Conservation (phyloP, 2,329 filamentous ascomycete species). For the Xylaria multiplex region DNA sequence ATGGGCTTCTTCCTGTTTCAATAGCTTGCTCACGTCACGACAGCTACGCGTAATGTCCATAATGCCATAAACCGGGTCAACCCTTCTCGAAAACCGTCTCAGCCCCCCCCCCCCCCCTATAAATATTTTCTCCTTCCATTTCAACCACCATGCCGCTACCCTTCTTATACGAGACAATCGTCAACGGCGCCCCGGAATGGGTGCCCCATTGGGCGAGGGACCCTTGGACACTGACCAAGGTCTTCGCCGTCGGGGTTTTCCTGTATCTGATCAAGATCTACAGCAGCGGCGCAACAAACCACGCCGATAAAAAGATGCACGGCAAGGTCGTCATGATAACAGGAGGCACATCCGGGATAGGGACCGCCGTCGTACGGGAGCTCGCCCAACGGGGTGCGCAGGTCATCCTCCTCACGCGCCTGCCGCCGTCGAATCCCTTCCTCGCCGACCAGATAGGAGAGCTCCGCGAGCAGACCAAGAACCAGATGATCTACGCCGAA, state of each 20-base stretch:
- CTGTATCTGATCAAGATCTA: constrained; percentile 73
- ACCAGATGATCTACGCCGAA: constrained; percentile 93
- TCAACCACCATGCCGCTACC: constrained; percentile 51
- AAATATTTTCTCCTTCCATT: background rate
- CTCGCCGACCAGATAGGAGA: constrained; percentile 93
- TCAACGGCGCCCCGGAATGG: constrained; percentile 62
- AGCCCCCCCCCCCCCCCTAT: background rate
- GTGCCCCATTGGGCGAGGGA: constrained; percentile 54
- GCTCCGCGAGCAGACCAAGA: constrained; percentile 77
- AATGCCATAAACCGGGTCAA: constrained; percentile 13
- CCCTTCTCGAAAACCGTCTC: background rate
- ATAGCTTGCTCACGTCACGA: constrained; percentile 1
- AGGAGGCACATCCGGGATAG: constrained; percentile 93
- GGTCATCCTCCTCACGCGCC: constrained; percentile 86
- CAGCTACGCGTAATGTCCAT: constrained; percentile 5
- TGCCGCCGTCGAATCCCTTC: constrained; percentile 84
- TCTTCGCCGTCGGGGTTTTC: constrained; percentile 50
- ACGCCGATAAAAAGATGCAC: constrained; percentile 84
- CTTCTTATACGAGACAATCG: constrained; percentile 58
- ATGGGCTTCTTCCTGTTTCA: background rate
- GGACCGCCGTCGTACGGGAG: constrained; percentile 76
- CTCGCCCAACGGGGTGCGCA: constrained; percentile 88
- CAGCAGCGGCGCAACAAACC: constrained; percentile 78
- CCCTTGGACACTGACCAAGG: constrained; percentile 56
- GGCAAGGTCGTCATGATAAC: constrained; percentile 94